Conservation (phyloP, 2,329 filamentous ascomycete species). For the Aspergillus japonicus region DNA sequence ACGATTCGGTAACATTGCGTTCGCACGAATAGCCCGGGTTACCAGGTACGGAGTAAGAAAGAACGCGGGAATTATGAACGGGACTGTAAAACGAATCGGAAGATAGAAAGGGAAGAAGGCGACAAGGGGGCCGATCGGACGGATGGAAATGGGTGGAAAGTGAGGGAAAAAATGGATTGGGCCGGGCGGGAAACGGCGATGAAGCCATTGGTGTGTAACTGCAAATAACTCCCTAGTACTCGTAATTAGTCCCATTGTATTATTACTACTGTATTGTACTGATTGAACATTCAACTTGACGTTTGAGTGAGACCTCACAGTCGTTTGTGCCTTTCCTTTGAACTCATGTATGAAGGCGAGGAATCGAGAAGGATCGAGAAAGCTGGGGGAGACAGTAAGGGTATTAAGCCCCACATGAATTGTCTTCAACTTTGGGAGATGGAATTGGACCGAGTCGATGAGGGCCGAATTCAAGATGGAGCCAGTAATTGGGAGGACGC, state of each 20-base stretch:
- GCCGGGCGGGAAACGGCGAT: not conserved
- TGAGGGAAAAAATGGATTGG: not conserved
- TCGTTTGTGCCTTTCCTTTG: too few species aligned
- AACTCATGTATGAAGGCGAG: not conserved
- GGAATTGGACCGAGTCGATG: not conserved
- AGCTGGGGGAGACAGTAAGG: not conserved
- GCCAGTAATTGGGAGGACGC: not conserved
- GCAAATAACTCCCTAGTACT: not conserved
- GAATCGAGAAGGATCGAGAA: not conserved
- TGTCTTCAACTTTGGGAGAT: too few species aligned
- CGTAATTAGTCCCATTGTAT: too few species aligned
- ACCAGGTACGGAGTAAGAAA: not conserved
- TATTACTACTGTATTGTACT: not conserved
- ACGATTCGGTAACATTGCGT: not conserved
- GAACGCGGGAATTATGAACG: not conserved
- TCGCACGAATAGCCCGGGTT: not conserved
- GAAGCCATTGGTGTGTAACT: conserved; percentile 1
- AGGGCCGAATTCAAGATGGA: not conserved
- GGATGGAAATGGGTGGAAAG: conserved; percentile 5
- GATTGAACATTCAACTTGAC: not conserved
- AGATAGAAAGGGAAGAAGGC: not conserved
- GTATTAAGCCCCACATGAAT: not conserved
- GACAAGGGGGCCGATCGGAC: not conserved
- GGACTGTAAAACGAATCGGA: not conserved
- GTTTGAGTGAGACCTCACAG: not conserved